Percentiles rank a stretch among this genome's conserved stretches.
Conservation (phyloP, 352 stramenopile genomes). For the Phytophthora uliginosa region DNA sequence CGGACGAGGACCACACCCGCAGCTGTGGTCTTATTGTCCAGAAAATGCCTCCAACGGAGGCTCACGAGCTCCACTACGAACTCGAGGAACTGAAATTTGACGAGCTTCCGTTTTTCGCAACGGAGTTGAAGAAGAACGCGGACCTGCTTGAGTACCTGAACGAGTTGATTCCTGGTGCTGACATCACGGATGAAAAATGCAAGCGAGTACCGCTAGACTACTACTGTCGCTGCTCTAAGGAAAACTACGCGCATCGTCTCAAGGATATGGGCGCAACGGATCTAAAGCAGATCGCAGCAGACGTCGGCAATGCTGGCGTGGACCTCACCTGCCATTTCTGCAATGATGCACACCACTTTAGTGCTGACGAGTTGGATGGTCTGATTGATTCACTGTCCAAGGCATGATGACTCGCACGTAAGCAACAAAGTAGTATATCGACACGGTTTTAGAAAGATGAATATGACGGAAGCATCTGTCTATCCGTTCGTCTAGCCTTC, state of each 20-base stretch:
- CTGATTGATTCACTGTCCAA: constrained; percentile 43
- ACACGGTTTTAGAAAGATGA: constrained; percentile 35
- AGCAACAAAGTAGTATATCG: constrained; percentile 35
- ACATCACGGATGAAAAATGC: constrained; percentile 65
- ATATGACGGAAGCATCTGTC: constrained; percentile 32
- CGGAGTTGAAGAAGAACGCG: constrained; percentile 57
- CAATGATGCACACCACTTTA: constrained; percentile 84
- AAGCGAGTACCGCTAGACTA: constrained; percentile 81
- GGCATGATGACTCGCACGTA: constrained; percentile 20
- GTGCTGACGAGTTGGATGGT: constrained; percentile 52
- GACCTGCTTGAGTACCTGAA: constrained; percentile 82
- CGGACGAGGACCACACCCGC: constrained; percentile 54
- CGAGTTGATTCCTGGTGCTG: constrained; percentile 75
- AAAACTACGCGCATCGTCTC: constrained; percentile 64
- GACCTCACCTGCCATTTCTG: constrained; percentile 89
- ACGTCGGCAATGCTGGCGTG: constrained; percentile 63
- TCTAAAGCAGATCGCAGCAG: constrained; percentile 58
- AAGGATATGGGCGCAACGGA: constrained; percentile 61
- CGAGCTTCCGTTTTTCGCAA: constrained; percentile 53
- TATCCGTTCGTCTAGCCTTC: constrained; percentile 89
- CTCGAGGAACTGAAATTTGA: constrained; percentile 76
- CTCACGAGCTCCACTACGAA: constrained; percentile 69
- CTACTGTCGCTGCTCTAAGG: constrained; percentile 87
- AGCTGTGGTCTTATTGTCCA: constrained; percentile 87
- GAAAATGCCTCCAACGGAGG: constrained; percentile 74